phyloP scores from a whole-genome alignment of 345 rosid species.

The Brassica juncea region DNA sequence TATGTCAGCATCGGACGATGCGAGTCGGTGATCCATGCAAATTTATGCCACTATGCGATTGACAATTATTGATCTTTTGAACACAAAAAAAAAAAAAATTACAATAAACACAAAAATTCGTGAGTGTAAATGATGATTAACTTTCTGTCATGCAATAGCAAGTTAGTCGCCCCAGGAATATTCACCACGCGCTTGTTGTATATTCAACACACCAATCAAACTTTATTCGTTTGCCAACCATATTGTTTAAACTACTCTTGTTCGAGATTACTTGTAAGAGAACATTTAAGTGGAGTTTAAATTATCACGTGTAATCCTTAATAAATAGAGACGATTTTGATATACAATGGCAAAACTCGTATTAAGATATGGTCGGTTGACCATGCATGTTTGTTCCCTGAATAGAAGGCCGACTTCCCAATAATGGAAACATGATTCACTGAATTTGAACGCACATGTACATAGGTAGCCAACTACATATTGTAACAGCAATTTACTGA shows the following conservation, averaged over 20 bases:
- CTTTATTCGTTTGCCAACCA: not conserved
- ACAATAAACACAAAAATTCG: not conserved
- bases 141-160: not conserved
- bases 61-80: not conserved
- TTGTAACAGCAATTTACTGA: not conserved
- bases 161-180: not conserved
- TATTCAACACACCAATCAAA: not conserved
- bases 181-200: not conserved
- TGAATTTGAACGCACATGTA: slow-evolving; percentile 22
- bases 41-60: not conserved
- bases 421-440: slow-evolving; percentile 25
- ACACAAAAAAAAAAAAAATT: not conserved
- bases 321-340: not conserved
- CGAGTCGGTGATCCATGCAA: not conserved
- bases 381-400: slow-evolving; percentile 26
- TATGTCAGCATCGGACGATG: slow-evolving; percentile 12
- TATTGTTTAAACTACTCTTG: not conserved
- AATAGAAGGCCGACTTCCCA: slow-evolving; percentile 9
- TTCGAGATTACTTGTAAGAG: slow-evolving; percentile 5
- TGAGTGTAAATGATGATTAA: not conserved
- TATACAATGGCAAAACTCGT: not conserved
- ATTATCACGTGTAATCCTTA: not conserved
- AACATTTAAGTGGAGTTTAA: not conserved
- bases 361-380: slow-evolving; percentile 5
- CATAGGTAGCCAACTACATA: not conserved